A percentile compares a stretch with the other conserved stretches of the same genome.
Evolutionary conservation across 2,329 filamentous ascomycete species (phyloP).

Genomic region (Shiraia sp.): DNA sequence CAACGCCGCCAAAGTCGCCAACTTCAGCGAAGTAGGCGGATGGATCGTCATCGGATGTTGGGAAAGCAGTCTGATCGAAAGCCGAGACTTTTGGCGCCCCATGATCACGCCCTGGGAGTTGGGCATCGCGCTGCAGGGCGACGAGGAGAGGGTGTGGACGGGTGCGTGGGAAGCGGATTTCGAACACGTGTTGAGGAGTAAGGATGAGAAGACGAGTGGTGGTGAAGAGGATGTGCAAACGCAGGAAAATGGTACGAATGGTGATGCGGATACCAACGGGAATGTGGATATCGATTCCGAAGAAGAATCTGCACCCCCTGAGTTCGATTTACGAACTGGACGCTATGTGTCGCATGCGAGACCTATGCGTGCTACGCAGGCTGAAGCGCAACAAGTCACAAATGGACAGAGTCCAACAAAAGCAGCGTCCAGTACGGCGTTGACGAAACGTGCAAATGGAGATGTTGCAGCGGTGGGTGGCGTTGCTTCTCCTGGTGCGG

Average conservation of each 20-base stretch:
- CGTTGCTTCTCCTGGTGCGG: conserved; percentile 86
- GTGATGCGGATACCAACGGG: conserved; percentile 54
- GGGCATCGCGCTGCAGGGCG: conserved; percentile 72
- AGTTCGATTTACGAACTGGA: conserved; percentile 90
- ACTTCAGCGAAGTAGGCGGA: conserved; percentile 91
- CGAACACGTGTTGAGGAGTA: conserved; percentile 62
- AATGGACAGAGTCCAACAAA: conserved; percentile 9
- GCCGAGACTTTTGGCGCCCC: conserved; percentile 83
- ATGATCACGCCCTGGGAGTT: conserved; percentile 96
- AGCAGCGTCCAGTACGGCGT: conserved; percentile 52
- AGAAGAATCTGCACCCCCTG: conserved; percentile 71
- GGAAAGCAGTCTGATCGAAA: conserved; percentile 92
- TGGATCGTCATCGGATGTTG: conserved; percentile 99
- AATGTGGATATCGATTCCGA: conserved; percentile 64
- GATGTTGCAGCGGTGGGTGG: conserved; percentile 83
- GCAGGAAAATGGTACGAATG: conserved; percentile 43
- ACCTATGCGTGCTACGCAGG: conserved; percentile 58
- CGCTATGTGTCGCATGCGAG: conserved; percentile 77
- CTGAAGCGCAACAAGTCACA: background rate
- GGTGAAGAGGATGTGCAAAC: conserved; percentile 60
- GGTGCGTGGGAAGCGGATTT: conserved; percentile 90
- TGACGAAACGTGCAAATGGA: conserved; percentile 68
- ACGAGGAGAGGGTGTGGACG: conserved; percentile 80
- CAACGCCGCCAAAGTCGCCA: conserved; percentile 93
- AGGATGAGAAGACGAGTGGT: conserved; percentile 3